These are phyloP conservation scores for Neofusicoccum sp. DNA, from an alignment of 2,329 filamentous ascomycete species.

Conservation along the genomic window DNA sequence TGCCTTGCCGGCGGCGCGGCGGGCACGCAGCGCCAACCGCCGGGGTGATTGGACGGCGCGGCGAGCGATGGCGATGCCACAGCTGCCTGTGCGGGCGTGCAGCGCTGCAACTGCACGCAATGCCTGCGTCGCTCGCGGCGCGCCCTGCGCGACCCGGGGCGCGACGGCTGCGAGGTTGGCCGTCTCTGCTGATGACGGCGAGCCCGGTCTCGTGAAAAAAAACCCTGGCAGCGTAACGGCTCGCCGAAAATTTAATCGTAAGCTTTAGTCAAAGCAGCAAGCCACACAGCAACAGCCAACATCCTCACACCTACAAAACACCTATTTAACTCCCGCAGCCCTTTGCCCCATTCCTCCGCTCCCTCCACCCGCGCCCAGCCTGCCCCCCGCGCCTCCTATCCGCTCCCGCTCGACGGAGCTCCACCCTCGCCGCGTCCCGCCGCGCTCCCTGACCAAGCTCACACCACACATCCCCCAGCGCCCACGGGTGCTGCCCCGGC, in stretches of 20 bases:
- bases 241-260: conserved; percentile 14
- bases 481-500: neutral
- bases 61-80: neutral
- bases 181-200: conserved; percentile 11
- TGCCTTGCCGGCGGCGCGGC: neutral
- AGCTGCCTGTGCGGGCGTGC: too few species aligned
- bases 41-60: conserved; percentile 3
- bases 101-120: neutral
- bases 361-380: neutral
- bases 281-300: conserved; percentile 12
- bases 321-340: conserved; percentile 8
- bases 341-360: neutral
- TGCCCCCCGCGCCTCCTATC: conserved; percentile 1
- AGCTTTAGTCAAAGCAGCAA: conserved; percentile 16
- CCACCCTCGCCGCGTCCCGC: neutral
- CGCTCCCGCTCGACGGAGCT: neutral
- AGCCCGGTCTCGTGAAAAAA: conserved; percentile 13
- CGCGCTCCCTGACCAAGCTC: neutral
- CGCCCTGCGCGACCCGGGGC: neutral
- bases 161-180: neutral
- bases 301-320: neutral
- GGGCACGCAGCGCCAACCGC: neutral
- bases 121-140: neutral
- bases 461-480: conserved; percentile 1
- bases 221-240: conserved; percentile 4